These are phyloP conservation scores for Cnidoscolus chayamansa DNA, from an alignment of 441 rosid genomes.

Conservation along the genomic window DNA sequence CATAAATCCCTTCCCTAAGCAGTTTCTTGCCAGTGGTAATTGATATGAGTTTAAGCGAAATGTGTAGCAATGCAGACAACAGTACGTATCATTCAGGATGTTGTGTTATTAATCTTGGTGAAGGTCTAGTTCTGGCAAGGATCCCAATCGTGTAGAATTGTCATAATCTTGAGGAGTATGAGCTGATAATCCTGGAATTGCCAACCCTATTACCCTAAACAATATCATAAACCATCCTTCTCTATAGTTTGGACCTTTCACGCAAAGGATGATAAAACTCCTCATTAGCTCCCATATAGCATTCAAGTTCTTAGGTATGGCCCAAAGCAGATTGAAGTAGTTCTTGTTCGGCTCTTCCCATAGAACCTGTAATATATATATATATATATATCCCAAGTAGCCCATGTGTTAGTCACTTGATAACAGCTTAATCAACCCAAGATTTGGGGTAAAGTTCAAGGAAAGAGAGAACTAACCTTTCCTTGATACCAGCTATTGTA, in stretches of 20 bases:
- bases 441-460: neutral
- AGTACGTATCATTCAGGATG: neutral
- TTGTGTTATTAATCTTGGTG: slow-evolving; percentile 15
- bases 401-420: no score
- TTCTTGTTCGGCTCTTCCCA: slow-evolving; percentile 69
- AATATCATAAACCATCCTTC: slow-evolving; percentile 49
- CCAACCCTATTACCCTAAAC: slow-evolving; percentile 44
- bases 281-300: slow-evolving; percentile 65
- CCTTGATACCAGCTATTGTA: slow-evolving; percentile 52
- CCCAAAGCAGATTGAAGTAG: slow-evolving; percentile 45
- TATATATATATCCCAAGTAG: neutral
- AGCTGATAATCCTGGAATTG: slow-evolving; percentile 58
- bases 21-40: neutral
- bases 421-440: neutral
- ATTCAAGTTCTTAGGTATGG: slow-evolving; percentile 39
- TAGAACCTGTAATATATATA: slow-evolving; percentile 33
- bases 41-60: neutral
- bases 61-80: neutral
- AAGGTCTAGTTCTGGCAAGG: slow-evolving; percentile 20
- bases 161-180: slow-evolving; percentile 58
- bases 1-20: neutral
- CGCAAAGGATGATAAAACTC: slow-evolving; percentile 41
- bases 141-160: slow-evolving; percentile 48
- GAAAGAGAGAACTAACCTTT: slow-evolving; percentile 39
- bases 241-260: slow-evolving; percentile 41